These are phyloP conservation scores for Pneumocystis carinii DNA, from an alignment of 1,139 yeast species.

Conservation along the genomic window DNA sequence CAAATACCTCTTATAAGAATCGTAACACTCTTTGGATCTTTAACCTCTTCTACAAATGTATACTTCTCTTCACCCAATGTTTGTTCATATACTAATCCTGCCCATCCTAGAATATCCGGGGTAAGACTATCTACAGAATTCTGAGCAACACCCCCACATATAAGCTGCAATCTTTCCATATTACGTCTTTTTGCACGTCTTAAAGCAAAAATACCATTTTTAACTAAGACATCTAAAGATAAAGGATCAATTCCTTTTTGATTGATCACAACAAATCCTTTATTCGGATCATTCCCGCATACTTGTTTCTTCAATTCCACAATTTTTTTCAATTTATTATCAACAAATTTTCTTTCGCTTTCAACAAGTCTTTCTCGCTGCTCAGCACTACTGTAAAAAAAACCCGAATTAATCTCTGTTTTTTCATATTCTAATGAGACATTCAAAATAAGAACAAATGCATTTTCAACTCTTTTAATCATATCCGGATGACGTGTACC, in stretches of 20 bases:
- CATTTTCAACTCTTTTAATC: slow-evolving; percentile 80
- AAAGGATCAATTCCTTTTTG: slow-evolving; percentile 99
- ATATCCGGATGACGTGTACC: slow-evolving; percentile 99
- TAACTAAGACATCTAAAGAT: slow-evolving; percentile 88
- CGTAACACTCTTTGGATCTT: slow-evolving; percentile 82
- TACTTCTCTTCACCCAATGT: slow-evolving; percentile 94
- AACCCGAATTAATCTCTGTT: slow-evolving; percentile 94
- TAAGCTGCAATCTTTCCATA: slow-evolving; percentile 94
- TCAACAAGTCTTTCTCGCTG: slow-evolving; percentile 92
- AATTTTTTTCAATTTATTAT: slow-evolving; percentile 80
- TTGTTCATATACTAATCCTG: slow-evolving; percentile 85
- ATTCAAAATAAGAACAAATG: slow-evolving; percentile 71
- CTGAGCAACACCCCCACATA: slow-evolving; percentile 96
- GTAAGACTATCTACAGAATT: slow-evolving; percentile 88
- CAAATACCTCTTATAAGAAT: slow-evolving; percentile 78
- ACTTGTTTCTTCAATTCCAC: slow-evolving; percentile 86
- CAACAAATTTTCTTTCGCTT: slow-evolving; percentile 86
- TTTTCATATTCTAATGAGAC: slow-evolving; percentile 94
- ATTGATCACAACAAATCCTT: slow-evolving; percentile 86
- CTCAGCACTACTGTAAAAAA: slow-evolving; percentile 86
- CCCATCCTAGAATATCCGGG: slow-evolving; percentile 74
- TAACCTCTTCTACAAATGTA: slow-evolving; percentile 86
- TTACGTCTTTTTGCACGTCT: slow-evolving; percentile 98
- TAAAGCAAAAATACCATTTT: slow-evolving; percentile 80
- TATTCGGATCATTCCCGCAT: slow-evolving; percentile 56